Conservation (phyloP, 495 filamentous ascomycete species). For the Penicillium paxilli region DNA sequence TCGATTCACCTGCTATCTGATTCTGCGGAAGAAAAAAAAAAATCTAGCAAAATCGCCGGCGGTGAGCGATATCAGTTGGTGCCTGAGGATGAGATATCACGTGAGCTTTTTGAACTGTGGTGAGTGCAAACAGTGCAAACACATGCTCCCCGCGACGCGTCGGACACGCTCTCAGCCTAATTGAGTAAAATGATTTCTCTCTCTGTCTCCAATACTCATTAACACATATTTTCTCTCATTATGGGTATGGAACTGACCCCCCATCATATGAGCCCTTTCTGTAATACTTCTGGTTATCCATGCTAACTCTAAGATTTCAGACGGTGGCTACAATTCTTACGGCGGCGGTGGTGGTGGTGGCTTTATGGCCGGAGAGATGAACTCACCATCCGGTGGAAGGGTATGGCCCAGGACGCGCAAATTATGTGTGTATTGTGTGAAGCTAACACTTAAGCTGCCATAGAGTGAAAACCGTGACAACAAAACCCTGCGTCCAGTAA, state of each 20-base stretch:
- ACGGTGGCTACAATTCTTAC: constrained; percentile 41
- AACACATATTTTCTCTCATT: constrained; percentile 14
- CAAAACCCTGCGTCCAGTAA: constrained; percentile 85
- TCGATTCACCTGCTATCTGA: constrained; percentile 13
- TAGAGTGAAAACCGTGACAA: constrained; percentile 45
- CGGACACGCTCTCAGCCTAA: constrained; percentile 40
- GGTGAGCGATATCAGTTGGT: constrained; percentile 26
- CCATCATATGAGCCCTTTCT: no score
- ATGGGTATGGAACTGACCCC: constrained; percentile 30
- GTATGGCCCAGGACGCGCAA: constrained; percentile 16
- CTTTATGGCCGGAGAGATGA: constrained; percentile 58
- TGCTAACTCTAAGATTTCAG: constrained; percentile 16
- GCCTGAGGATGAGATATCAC: no score
- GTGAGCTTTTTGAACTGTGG: not conserved
- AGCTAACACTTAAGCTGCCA: not conserved
- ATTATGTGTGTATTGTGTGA: not conserved
- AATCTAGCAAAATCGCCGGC: constrained; percentile 25
- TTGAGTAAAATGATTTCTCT: constrained; percentile 42
- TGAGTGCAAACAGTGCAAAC: constrained; percentile 25
- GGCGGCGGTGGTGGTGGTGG: constrained; percentile 62
- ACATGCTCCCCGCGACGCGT: constrained; percentile 41
- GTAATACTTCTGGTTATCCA: not conserved
- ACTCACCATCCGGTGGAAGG: constrained; percentile 47
- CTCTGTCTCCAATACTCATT: not conserved
- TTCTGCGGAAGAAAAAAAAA: constrained; percentile 32